These are phyloP conservation scores for Cryptococcus maquisensis DNA, from an alignment of 1,284 basidiomycete genomes.

Conservation along the genomic window DNA sequence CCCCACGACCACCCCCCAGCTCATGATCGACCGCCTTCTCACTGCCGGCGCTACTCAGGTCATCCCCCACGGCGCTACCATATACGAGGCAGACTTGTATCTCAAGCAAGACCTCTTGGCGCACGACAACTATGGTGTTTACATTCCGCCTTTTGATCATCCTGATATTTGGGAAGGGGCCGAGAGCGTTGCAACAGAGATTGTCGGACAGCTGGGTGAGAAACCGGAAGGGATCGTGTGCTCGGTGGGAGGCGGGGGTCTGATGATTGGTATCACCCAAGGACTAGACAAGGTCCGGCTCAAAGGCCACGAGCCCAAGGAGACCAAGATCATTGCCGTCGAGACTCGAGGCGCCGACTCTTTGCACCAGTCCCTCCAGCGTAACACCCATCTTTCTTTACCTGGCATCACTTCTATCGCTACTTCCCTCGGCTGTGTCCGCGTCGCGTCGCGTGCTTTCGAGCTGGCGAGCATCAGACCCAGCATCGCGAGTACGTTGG, in stretches of 20 bases:
- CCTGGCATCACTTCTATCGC: constrained; percentile 26
- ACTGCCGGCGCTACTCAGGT: constrained; percentile 20
- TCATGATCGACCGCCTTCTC: constrained; percentile 21
- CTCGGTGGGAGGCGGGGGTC: constrained; percentile 24
- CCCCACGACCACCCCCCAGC: constrained; percentile 15
- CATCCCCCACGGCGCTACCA: constrained; percentile 17
- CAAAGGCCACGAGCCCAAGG: neutral
- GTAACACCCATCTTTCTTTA: constrained; percentile 14
- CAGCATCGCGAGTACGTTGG: constrained; percentile 12
- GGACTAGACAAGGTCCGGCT: constrained; percentile 4
- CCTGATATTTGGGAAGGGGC: constrained; percentile 19
- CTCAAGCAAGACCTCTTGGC: constrained; percentile 12
- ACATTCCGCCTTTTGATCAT: constrained; percentile 26
- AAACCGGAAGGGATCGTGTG: constrained; percentile 18
- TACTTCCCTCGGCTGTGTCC: constrained; percentile 20
- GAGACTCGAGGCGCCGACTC: constrained; percentile 25
- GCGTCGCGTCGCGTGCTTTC: constrained; percentile 14
- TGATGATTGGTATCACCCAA: constrained; percentile 17
- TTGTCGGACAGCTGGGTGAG: constrained; percentile 10
- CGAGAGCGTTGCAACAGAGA: constrained; percentile 16
- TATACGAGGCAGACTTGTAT: constrained; percentile 19
- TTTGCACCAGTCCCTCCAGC: constrained; percentile 13
- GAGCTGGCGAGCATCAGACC: constrained; percentile 1
- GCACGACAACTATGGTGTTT: constrained; percentile 13
- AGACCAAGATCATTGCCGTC: constrained; percentile 13